These are phyloP conservation scores for Alloteropsis semialata DNA, from an alignment of 176 grass and related monocot species.

Conservation along the genomic window DNA sequence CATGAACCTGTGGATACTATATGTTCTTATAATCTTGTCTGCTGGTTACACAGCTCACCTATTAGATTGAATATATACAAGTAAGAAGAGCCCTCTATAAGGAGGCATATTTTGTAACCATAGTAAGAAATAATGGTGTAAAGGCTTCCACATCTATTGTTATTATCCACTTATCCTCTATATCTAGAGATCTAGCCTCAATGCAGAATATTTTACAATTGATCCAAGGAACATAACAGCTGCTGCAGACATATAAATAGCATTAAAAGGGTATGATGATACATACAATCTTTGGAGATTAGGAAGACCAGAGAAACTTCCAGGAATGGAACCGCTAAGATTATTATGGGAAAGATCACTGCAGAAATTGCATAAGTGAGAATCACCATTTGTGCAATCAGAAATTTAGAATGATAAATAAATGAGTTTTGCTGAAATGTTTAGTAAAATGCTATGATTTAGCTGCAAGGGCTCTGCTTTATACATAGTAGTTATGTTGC, in stretches of 20 bases:
- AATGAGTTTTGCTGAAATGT: neutral
- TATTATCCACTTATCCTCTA: neutral
- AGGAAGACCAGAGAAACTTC: slow-evolving; percentile 56
- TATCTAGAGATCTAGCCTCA: neutral
- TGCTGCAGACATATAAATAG: slow-evolving; percentile 3
- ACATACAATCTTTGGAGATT: slow-evolving; percentile 70
- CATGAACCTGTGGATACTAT: neutral
- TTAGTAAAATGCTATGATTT: slow-evolving; percentile 9
- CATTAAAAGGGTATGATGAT: neutral
- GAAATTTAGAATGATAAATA: neutral
- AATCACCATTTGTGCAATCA: neutral
- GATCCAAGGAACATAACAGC: neutral
- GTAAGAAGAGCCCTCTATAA: neutral
- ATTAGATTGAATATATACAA: neutral
- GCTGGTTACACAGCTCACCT: neutral
- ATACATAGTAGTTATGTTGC: slow-evolving; percentile 77
- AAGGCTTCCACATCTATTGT: neutral
- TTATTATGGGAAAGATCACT: slow-evolving; percentile 71
- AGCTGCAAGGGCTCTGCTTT: neutral
- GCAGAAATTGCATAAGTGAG: slow-evolving; percentile 36
- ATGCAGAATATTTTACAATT: neutral
- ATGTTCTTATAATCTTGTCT: neutral
- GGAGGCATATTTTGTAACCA: neutral
- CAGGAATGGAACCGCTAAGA: slow-evolving; percentile 62
- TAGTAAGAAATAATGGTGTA: neutral